Base-by-base conservation (phyloP, 2,329 filamentous ascomycete genomes). In the Fragosphaeria purpurea region DNA sequence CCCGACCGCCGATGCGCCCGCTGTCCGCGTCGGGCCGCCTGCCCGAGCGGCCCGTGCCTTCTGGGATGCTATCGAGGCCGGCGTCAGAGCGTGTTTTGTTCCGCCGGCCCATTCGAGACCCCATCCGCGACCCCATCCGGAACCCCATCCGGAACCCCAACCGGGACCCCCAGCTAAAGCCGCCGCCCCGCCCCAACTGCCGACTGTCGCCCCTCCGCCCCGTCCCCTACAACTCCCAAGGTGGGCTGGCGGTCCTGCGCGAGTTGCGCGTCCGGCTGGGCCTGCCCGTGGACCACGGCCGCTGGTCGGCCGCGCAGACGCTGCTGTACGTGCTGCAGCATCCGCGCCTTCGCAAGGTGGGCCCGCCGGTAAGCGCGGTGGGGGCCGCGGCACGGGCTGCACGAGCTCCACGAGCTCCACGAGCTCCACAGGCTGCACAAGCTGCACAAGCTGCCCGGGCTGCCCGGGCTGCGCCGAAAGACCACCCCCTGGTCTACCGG, bases 251-350 rank as follows among this genome's bases (percentile, higher is more conserved):
- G 8, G 9, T 49, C 11, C 43, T 56, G 34, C 33, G 39, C 35
- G 7, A 31, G 4, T 48, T 56, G n/a, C 40, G 46, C 5, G 31
- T 13, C 12, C 42, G 44, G 31, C 44, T 56, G 22, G 13, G 10
- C 11, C 35, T 54, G 12, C 48, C 54, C 1, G 22, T 5, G 12
- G 13, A 44, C 33, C 22, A 22, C 22, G 22, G 22, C 22, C 22
- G 22, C 22, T 46, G 44, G 45, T 37, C 50, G 0, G 13, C 50
- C 5, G 39, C 41, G 0, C 40, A 35, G 10, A 47, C 51, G 7
- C 52, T 56, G 12, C 9, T 54, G 30, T 46, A 43, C 44, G 5
- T 56, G 9, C 52, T 56, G 43, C 30, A 41, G 42, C 52, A 47
- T 39, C 35, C 47, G 33, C 43, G 48, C 9, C 31, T 52, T 31